A percentile compares a stretch with the other conserved stretches of the same genome.
Evolutionary conservation across 345 rosid species (phyloP).

Genomic region (Brassica carinata): DNA sequence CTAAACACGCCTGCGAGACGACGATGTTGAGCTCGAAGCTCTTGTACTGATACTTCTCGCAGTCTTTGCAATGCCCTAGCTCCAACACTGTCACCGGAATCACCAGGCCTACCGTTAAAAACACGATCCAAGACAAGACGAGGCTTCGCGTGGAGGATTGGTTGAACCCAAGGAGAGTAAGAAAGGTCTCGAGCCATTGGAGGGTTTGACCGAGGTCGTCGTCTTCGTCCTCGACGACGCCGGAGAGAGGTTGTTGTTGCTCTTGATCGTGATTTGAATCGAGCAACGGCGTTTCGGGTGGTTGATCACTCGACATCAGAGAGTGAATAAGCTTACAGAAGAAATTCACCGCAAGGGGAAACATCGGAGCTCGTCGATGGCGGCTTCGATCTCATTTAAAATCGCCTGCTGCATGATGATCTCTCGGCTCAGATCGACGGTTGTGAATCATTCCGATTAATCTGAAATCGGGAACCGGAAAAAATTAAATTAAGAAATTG

Average conservation of each 20-base stretch:
- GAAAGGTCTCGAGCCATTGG: slow-evolving; percentile 52
- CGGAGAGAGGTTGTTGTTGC: not conserved
- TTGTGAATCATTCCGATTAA: slow-evolving; percentile 13
- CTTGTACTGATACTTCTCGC: slow-evolving; percentile 65
- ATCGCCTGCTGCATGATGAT: slow-evolving; percentile 4
- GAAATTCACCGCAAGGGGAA: slow-evolving; percentile 1
- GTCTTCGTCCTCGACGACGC: slow-evolving; percentile 10
- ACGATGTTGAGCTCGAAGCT: slow-evolving; percentile 72
- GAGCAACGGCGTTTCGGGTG: slow-evolving; percentile 53
- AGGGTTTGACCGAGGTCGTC: slow-evolving; percentile 53
- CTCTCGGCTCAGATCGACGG: slow-evolving; percentile 33
- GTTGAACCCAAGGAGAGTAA: slow-evolving; percentile 67
- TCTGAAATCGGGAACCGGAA: slow-evolving; percentile 4
- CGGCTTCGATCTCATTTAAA: slow-evolving; percentile 41
- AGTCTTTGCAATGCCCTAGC: slow-evolving; percentile 54
- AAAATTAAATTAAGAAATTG: not conserved
- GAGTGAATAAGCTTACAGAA: not conserved
- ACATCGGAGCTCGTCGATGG: slow-evolving; percentile 35
- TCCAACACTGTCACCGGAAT: slow-evolving; percentile 70
- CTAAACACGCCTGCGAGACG: slow-evolving; percentile 77
- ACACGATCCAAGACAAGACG: slow-evolving; percentile 63
- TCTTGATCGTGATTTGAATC: slow-evolving; percentile 38
- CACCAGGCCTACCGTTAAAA: slow-evolving; percentile 55
- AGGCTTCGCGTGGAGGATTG: slow-evolving; percentile 56
- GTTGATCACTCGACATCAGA: slow-evolving; percentile 18